Conservation (phyloP, 108 stramenopile genomes). For the Cyclotella cryptica region DNA sequence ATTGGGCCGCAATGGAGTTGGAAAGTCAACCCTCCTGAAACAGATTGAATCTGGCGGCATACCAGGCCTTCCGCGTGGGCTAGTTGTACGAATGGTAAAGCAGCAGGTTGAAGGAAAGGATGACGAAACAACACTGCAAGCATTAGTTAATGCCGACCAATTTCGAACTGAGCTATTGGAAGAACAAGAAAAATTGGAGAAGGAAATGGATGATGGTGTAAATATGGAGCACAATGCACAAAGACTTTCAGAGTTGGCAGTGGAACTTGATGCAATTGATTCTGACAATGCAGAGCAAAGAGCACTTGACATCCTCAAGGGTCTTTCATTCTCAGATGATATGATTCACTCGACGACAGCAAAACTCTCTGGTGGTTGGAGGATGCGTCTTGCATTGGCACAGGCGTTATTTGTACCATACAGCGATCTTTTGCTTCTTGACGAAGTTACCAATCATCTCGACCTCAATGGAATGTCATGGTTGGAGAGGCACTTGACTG, state of each 20-base stretch:
- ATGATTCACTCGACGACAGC: conserved; percentile 76
- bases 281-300: conserved; percentile 76
- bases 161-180: conserved; percentile 65
- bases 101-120: conserved; percentile 87
- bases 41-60: conserved; percentile 74
- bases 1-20: conserved; percentile 87
- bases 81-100: conserved; percentile 74
- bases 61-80: conserved; percentile 82
- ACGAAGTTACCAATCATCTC: conserved; percentile 95
- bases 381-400: conserved; percentile 92
- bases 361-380: conserved; percentile 92
- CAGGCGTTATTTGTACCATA: conserved; percentile 68
- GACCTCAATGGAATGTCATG: conserved; percentile 88
- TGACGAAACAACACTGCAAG: conserved; percentile 74
- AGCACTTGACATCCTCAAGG: conserved; percentile 64
- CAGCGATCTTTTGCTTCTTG: conserved; percentile 88
- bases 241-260: conserved; percentile 68
- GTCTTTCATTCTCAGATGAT: conserved; percentile 65
- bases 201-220: conserved; percentile 57
- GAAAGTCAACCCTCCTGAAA: conserved; percentile 86
- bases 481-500: conserved; percentile 81
- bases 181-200: conserved; percentile 65
- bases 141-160: conserved; percentile 71
- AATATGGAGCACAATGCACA: conserved; percentile 59
- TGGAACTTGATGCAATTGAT: conserved; percentile 77